Conservation (phyloP, 305 asterid genomes). For the Solanum hybrid region DNA sequence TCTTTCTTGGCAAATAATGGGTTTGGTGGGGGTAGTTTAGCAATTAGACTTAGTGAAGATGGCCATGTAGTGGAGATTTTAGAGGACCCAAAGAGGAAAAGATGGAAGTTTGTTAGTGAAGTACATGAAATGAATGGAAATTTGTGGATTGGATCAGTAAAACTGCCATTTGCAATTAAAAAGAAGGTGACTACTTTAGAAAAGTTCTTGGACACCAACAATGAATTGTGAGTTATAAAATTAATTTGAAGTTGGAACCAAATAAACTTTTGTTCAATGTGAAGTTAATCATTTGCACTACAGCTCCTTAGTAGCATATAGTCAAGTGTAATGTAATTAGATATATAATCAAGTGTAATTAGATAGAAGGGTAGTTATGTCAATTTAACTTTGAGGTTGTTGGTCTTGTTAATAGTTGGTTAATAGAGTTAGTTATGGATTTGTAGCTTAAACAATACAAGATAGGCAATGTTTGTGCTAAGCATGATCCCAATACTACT, state of each 20-base stretch:
- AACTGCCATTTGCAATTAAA: constrained; percentile 28
- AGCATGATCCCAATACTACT: background rate
- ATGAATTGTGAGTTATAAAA: background rate
- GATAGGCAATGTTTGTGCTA: background rate
- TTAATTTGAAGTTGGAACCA: background rate
- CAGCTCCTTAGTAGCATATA: background rate
- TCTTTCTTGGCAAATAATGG: constrained; percentile 12
- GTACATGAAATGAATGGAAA: constrained; percentile 40
- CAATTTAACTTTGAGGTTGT: background rate
- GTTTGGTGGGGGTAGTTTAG: constrained; percentile 31
- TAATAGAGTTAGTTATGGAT: background rate
- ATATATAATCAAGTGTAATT: background rate
- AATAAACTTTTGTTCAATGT: background rate
- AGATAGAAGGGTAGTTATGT: background rate
- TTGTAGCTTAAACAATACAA: background rate
- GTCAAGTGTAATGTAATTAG: background rate
- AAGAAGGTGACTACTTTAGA: background rate
- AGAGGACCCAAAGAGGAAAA: constrained; percentile 25
- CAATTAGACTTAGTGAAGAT: constrained; percentile 34
- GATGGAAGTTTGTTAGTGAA: constrained; percentile 59
- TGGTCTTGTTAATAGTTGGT: background rate
- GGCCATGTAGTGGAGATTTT: constrained; percentile 40
- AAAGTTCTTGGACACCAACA: background rate
- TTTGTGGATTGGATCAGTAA: constrained; percentile 75
- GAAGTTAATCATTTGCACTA: background rate